phyloP scores from a whole-genome alignment of 2,329 filamentous ascomycete genomes.

The Microcyclospora pomicola region DNA sequence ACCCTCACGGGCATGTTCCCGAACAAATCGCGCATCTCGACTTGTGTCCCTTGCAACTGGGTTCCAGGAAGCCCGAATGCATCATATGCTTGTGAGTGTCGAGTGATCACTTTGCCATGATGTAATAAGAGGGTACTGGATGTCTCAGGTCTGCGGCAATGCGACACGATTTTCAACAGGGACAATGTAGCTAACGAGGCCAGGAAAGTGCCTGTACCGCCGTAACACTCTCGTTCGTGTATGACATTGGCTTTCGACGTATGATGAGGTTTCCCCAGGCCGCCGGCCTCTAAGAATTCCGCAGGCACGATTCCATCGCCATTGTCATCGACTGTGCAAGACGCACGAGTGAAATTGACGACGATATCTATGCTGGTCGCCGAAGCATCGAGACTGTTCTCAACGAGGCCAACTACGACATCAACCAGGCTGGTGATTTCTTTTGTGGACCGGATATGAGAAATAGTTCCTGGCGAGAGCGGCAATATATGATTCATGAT shows the following conservation, averaged over 20 bases:
- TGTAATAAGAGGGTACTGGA: conserved; percentile 57
- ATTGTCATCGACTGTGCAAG: conserved; percentile 72
- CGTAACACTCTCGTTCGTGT: conserved; percentile 38
- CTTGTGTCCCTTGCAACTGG: conserved; percentile 48
- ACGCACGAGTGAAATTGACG: conserved; percentile 62
- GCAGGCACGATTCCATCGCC: conserved; percentile 59
- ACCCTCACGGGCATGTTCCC: conserved; percentile 82
- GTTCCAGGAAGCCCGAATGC: conserved; percentile 33
- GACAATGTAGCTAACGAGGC: conserved; percentile 64
- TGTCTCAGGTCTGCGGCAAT: conserved; percentile 44
- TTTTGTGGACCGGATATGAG: conserved; percentile 76
- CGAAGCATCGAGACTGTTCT: conserved; percentile 73
- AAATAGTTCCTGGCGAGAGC: conserved; percentile 12
- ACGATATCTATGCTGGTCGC: conserved; percentile 55
- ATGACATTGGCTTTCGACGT: conserved; percentile 56
- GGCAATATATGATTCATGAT: conserved; percentile 15
- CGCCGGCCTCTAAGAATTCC: conserved; percentile 60
- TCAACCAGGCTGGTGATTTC: conserved; percentile 59
- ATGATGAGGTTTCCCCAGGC: conserved; percentile 52
- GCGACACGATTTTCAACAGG: conserved; percentile 62
- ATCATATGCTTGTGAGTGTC: conserved; percentile 47
- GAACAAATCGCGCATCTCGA: conserved; percentile 68
- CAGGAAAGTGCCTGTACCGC: conserved; percentile 60
- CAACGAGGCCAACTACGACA: conserved; percentile 57
- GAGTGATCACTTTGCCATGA: conserved; percentile 50